A percentile compares a stretch with the other conserved stretches of the same genome.
These are phyloP conservation scores for Decorospora gaudefroyi DNA, from an alignment of 2,329 filamentous ascomycete species.

Conservation along the genomic window DNA sequence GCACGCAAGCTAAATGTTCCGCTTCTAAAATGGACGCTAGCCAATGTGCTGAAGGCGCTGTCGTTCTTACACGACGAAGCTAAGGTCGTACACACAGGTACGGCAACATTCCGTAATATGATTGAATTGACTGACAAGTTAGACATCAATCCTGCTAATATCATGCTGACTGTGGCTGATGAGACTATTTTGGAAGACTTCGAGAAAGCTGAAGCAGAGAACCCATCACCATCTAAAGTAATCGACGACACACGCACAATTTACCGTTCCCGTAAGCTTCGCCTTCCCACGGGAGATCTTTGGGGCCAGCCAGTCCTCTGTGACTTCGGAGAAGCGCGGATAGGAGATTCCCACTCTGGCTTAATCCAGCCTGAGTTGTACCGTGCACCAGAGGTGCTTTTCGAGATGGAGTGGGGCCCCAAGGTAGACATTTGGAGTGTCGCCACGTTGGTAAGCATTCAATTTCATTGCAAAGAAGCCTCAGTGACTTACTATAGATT, in stretches of 20 bases:
- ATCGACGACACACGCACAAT: conserved; percentile 27
- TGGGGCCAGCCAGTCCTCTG: conserved; percentile 46
- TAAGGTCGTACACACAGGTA: conserved; percentile 55
- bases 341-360: conserved; percentile 36
- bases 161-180: conserved; percentile 48
- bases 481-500: conserved; percentile 19
- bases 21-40: conserved; percentile 37
- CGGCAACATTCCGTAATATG: conserved; percentile 17
- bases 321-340: conserved; percentile 46
- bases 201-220: conserved; percentile 43
- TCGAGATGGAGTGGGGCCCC: conserved; percentile 47
- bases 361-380: conserved; percentile 49
- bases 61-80: conserved; percentile 53
- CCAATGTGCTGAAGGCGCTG: conserved; percentile 49
- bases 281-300: conserved; percentile 33
- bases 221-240: conserved; percentile 49
- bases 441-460: conserved; percentile 43
- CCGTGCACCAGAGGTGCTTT: conserved; percentile 48
- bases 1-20: conserved; percentile 22
- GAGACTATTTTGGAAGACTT: conserved; percentile 47
- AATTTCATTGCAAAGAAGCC: conserved; percentile 13
- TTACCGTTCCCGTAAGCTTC: conserved; percentile 36
- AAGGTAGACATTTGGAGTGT: conserved; percentile 50
- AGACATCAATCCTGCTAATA: conserved; percentile 54
- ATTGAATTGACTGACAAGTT: conserved; percentile 18